Evolutionary conservation across 306 rosid genomes (phyloP), one percentile per base, ranked within the genome.

Genomic region (Rosa multiflora): DNA sequence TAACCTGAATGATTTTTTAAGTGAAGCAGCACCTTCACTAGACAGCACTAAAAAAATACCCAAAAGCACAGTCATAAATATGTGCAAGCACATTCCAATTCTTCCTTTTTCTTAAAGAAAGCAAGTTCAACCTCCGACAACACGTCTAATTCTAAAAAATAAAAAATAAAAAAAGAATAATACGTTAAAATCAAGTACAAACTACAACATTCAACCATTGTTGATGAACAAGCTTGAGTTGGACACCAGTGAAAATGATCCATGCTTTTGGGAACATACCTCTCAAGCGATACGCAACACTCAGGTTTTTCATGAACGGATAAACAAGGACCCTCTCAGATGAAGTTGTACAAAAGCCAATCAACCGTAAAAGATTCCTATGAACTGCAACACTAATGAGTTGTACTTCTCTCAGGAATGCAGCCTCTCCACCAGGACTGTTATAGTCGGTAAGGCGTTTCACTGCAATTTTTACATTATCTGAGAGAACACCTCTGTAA

Each of bases 391-490:
- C 97, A 47, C 97, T 95, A 67, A 92, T 89, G 17, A 92, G 92
- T 51, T 88, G 81, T 82, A 92, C 98, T 88, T 95, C 99, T 90
- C 99, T 86, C 43, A 85, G 85, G 40, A 95, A 95, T 37, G 99
- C 97, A 79, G 97, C 98, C 87, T 89, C 97, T 32, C 99, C 99
- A 55, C 94, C 98, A 48, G 98, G 98, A 76, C 92, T 95, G 62
- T 90, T 47, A 80, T 86, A 91, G 83, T 95, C 94, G 32, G 83
- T 70, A 49, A 95, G 90, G 75, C 99, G 98, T 84, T 95, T 95
- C 58, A 92, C 90, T 18, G 99, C 99, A 20, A 95, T 82, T 82
- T 85, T 83, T 59, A 91, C 90, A 58, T 81, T 80, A 85, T 92
- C 93, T 44, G 87, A 78, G 82, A 95, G 98, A 48, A 88, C 70